Evolutionary conservation across 345 rosid genomes (phyloP).

Genomic region (Corchorus capsularis): DNA sequence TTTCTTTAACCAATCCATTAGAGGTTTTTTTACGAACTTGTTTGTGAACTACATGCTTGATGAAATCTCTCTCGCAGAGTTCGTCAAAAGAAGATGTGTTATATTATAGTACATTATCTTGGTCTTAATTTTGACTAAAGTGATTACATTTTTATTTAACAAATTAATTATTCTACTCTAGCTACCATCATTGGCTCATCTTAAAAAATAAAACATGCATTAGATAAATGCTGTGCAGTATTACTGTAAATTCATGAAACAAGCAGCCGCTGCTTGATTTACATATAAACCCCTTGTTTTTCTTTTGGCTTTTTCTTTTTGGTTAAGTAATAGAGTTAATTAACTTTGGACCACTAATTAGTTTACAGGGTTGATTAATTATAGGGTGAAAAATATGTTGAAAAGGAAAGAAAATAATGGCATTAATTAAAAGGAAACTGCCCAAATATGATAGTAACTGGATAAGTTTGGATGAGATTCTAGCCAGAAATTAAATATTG

Average conservation of each 20-base stretch:
- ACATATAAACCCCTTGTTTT: background rate
- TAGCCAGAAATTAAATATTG: too few relatives aligned
- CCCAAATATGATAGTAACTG: background rate
- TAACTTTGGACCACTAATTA: too few relatives aligned
- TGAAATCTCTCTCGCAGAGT: too few relatives aligned
- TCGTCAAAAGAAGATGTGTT: too few relatives aligned
- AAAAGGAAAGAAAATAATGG: background rate
- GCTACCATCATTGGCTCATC: background rate
- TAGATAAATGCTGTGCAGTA: background rate
- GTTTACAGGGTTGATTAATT: too few relatives aligned
- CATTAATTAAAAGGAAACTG: background rate
- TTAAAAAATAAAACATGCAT: background rate
- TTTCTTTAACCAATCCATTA: too few relatives aligned
- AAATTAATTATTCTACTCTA: background rate
- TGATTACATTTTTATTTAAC: background rate
- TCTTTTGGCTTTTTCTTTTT: background rate
- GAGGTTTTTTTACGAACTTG: too few relatives aligned
- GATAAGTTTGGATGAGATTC: too few relatives aligned
- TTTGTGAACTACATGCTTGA: too few relatives aligned
- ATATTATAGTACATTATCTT: background rate
- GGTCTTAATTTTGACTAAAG: background rate
- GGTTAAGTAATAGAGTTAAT: too few relatives aligned
- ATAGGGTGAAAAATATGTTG: background rate
- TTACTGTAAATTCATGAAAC: slow-evolving; percentile 3
- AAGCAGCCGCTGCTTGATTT: slow-evolving; percentile 22